phyloP scores from a whole-genome alignment of 176 grass and related monocot genomes.

The Hordeum marinum region DNA sequence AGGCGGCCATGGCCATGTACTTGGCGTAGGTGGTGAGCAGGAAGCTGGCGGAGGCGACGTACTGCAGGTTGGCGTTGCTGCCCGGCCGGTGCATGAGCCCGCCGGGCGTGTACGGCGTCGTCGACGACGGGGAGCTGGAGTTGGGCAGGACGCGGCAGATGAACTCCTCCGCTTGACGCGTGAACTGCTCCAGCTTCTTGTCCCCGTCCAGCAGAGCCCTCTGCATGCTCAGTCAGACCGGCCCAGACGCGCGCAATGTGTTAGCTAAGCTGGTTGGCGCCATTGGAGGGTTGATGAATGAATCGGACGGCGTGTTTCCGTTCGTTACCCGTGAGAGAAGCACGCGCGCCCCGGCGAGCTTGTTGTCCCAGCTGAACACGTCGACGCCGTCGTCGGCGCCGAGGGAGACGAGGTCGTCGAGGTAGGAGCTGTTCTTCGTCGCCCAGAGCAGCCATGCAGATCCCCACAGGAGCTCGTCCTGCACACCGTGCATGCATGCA shows the following conservation, averaged over 20 bases:
- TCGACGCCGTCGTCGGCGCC: constrained; percentile 52
- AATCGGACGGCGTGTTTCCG: not conserved
- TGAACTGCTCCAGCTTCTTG: constrained; percentile 43
- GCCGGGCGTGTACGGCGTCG: constrained; percentile 48
- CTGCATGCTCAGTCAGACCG: too few species aligned
- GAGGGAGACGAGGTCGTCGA: constrained; percentile 40
- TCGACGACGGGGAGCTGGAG: constrained; percentile 29
- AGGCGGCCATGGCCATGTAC: constrained; percentile 44
- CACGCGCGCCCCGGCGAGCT: constrained; percentile 72
- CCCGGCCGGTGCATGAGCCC: constrained; percentile 39
- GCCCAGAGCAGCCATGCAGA: constrained; percentile 76
- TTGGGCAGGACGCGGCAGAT: constrained; percentile 55
- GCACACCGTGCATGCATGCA: not conserved
- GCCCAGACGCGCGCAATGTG: too few species aligned
- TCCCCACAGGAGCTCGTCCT: constrained; percentile 85
- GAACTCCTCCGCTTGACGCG: constrained; percentile 69
- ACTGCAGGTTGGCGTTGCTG: constrained; percentile 59
- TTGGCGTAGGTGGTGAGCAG: constrained; percentile 77
- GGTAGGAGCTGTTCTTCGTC: constrained; percentile 61
- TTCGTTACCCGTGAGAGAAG: constrained; percentile 54
- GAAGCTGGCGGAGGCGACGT: constrained; percentile 69
- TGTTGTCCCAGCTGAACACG: constrained; percentile 96
- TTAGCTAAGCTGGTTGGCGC: not conserved
- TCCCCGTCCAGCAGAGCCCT: constrained; percentile 51
- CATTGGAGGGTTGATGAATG: not conserved